Evolutionary conservation across 176 grass and related monocot species (phyloP), one percentile per base, ranked within the genome.

Genomic region (Carex kokanica): DNA sequence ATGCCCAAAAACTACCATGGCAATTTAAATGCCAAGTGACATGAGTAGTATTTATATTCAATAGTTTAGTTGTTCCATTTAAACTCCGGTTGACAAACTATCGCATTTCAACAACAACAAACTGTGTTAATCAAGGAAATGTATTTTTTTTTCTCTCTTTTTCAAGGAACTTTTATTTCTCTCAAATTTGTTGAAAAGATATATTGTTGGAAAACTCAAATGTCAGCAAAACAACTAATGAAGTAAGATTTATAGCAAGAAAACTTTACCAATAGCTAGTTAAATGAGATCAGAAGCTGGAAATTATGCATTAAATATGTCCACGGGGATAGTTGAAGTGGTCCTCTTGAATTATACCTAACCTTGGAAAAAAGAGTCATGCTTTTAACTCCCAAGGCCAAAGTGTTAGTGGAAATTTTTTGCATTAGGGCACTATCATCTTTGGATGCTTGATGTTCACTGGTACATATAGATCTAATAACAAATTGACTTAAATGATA

Each of bases 291-390:
- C 73, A 86, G 86, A 92, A 88, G 78, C 80, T 78, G 84, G 85
- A 94, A 94, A 92, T 88, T 78, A 78, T 71, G 88, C 88, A 95
- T 86, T 89, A 77, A 95, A 95, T 88, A 90, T 83, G 57, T 89
- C 88, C 81, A 86, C 70, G 74, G 80, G 38, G 87, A 85, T 89
- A 84, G 88, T 84, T 95, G 90, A 78, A 90, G 82, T 74, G 88
- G 88, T 92, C 90, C 93, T 78, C 77, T 31, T 54, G 47, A 67
- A 86, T 86, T 87, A 88, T 88, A 83, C 81, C 74, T 83, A 69
- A 72, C 62, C 70, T 79, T 94, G 69, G 31, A 56, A 78, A 77
- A 77, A 78, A 56, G 73, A 75, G 51, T 27, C 20, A 52, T 2
- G 73, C 20, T 82, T 88, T 82, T 63, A 86, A 90, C 70, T 81